A percentile compares a stretch with the other conserved stretches of the same genome.
phyloP scores from a whole-genome alignment of 495 filamentous ascomycete species.

The Bryoglossum gracile region DNA sequence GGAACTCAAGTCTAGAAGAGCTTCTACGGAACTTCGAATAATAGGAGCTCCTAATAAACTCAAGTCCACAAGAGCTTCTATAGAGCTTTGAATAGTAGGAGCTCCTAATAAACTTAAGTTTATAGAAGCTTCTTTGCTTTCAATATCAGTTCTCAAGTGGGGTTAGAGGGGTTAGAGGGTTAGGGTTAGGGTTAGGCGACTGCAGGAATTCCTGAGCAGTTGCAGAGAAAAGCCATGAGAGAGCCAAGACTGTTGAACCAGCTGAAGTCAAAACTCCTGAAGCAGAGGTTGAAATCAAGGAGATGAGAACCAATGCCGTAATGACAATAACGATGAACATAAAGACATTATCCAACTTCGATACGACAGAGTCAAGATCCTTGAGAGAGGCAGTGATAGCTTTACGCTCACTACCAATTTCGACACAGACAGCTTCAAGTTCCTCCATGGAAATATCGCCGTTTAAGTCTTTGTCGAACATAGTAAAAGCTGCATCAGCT shows the following conservation, averaged over 20 bases:
- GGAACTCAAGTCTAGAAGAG: too few species aligned
- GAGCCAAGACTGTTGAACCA: constrained; percentile 75
- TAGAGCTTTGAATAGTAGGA: too few species aligned
- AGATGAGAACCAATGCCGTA: constrained; percentile 76
- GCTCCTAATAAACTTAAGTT: too few species aligned
- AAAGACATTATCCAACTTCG: constrained; percentile 81
- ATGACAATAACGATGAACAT: constrained; percentile 78
- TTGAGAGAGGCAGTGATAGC: constrained; percentile 91
- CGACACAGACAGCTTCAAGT: constrained; percentile 85
- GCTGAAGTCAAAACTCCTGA: constrained; percentile 76
- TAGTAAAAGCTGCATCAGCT: constrained; percentile 81
- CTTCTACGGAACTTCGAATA: too few species aligned
- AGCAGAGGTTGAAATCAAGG: constrained; percentile 81
- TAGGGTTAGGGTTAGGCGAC: too few species aligned
- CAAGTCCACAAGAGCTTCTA: too few species aligned
- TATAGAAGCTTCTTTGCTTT: too few species aligned
- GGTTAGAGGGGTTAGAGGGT: too few species aligned
- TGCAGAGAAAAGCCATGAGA: constrained; percentile 86
- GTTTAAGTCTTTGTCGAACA: constrained; percentile 96
- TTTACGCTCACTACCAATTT: constrained; percentile 92
- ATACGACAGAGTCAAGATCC: constrained; percentile 92
- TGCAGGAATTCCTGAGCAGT: constrained; percentile 93
- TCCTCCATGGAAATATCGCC: constrained; percentile 96
- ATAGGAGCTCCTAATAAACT: too few species aligned
- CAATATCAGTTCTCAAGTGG: too few species aligned